Base-by-base conservation (phyloP, 306 rosid genomes). In the Trifolium fragiferum region DNA sequence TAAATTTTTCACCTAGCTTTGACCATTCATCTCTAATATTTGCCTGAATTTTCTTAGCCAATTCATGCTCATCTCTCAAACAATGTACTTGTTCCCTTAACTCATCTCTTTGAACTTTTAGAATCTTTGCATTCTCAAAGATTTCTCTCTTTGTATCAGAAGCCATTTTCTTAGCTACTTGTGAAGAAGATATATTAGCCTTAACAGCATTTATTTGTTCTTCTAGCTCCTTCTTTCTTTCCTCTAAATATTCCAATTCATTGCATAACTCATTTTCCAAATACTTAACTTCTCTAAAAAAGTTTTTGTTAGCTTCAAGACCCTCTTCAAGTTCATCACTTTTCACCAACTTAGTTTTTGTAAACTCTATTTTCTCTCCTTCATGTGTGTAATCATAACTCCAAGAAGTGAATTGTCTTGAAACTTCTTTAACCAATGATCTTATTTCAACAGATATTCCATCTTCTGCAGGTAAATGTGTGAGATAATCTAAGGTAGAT, bases 21-120 rank as follows among this genome's bases (percentile, higher is more conserved):
- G 53, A 41, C 70, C 70, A 66, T 66, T 66, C 70, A 66, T 44
- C 37, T 66, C 70, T 66, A 0, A 66, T 66, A 41, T 66, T 66
- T 66, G 18, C 54, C 14, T 66, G 70, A 12, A 44, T 41, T 20
- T 41, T 66, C 53, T 66, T 43, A 14, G 70, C 70, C 70, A 66
- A 66, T 20, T 66, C 54, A 20, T 66, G 18, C 37, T 66, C 70
- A 66, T 66, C 70, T 66, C 19, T 66, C 54, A 66, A 66, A 44
- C 19, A 8, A 20, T 20, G 54, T 23, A 66, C 70, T 66, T 66
- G 54, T 41, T 20, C 35, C 54, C 54, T 66, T 66, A 66, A 41
- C 37, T 66, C 70, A 66, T 66, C 70, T 41, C 70, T 66, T 41
- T 66, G 13, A 66, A 44, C 54, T 66, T 66, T 66, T 41, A 41